A percentile compares a stretch with the other conserved stretches of the same genome.
phyloP scores from a whole-genome alignment of 1,284 basidiomycete species.

The Pascua sp. region DNA sequence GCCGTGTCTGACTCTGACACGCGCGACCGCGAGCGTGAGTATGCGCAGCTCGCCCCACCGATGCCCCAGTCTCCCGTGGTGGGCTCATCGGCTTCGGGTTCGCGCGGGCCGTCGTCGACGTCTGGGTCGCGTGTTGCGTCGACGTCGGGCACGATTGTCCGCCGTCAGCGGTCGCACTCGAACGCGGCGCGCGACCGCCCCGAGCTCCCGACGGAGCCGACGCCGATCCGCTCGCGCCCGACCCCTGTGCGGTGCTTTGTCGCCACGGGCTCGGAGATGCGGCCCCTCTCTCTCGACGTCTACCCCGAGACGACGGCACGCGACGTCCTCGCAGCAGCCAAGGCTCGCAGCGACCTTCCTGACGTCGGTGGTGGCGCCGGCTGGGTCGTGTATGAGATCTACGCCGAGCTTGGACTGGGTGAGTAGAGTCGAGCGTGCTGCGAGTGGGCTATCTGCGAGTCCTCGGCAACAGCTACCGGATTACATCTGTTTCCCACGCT shows the following conservation, averaged over 20 bases:
- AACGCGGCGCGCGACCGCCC: neutral
- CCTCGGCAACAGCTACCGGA: too few species aligned
- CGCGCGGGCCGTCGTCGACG: neutral
- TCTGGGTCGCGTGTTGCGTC: slow-evolving; percentile 1
- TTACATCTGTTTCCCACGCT: too few species aligned
- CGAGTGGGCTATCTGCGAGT: too few species aligned
- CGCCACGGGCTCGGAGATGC: slow-evolving; percentile 1
- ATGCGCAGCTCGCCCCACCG: too few species aligned
- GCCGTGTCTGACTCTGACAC: too few species aligned
- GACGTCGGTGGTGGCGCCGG: slow-evolving; percentile 27
- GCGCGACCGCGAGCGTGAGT: too few species aligned
- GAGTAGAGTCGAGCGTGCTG: too few species aligned
- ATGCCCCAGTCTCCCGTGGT: too few species aligned
- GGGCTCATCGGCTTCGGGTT: neutral
- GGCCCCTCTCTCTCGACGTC: slow-evolving; percentile 30
- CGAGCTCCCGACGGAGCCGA: slow-evolving; percentile 2
- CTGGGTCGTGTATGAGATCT: slow-evolving; percentile 46
- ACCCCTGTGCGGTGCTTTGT: slow-evolving; percentile 11
- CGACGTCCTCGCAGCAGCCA: slow-evolving; percentile 26
- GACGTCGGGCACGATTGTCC: neutral
- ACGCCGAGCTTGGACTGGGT: slow-evolving; percentile 36
- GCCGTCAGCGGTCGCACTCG: slow-evolving; percentile 10
- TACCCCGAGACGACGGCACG: slow-evolving; percentile 34
- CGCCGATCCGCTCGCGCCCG: slow-evolving; percentile 4
- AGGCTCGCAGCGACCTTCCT: slow-evolving; percentile 16